Percentiles rank a stretch among this genome's conserved stretches.
Conservation (phyloP, 129 eudicot species). For the Pulicaria dysenterica region DNA sequence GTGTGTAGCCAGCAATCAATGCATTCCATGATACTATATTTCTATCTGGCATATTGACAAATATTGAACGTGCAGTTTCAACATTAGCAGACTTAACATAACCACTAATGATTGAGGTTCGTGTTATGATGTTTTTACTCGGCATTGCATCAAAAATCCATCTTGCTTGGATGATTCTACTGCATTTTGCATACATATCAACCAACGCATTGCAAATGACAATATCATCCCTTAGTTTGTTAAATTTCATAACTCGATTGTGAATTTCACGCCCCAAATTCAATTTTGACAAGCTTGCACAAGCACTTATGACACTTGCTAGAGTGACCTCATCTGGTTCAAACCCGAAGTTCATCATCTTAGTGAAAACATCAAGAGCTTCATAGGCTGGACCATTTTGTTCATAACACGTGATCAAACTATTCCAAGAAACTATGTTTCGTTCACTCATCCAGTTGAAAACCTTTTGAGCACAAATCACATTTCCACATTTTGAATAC, state of each 20-base stretch:
- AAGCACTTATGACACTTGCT: conserved; percentile 43
- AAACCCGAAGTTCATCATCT: conserved; percentile 30
- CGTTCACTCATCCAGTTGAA: conserved; percentile 35
- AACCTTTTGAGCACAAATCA: conserved; percentile 38
- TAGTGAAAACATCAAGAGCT: conserved; percentile 34
- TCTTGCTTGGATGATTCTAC: conserved; percentile 39
- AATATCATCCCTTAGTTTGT: conserved; percentile 38
- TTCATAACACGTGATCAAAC: conserved; percentile 43
- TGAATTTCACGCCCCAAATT: conserved; percentile 37
- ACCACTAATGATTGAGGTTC: conserved; percentile 43
- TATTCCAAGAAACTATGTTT: conserved; percentile 46
- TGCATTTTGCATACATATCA: conserved; percentile 42
- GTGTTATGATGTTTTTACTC: conserved; percentile 28
- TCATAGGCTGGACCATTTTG: conserved; percentile 45
- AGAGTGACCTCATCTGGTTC: conserved; percentile 45
- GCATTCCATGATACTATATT: conserved; percentile 48
- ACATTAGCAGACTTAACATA: conserved; percentile 37
- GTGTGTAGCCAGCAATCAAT: conserved; percentile 44
- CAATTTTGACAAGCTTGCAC: conserved; percentile 38
- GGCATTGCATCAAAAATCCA: conserved; percentile 49
- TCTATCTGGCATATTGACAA: conserved; percentile 36
- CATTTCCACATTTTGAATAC: conserved; percentile 48
- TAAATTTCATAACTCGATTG: conserved; percentile 34
- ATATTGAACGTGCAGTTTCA: conserved; percentile 31
- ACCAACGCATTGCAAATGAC: conserved; percentile 45